These are phyloP conservation scores for Taxillus chinensis DNA, from an alignment of 164 flowering plant species.

Conservation along the genomic window DNA sequence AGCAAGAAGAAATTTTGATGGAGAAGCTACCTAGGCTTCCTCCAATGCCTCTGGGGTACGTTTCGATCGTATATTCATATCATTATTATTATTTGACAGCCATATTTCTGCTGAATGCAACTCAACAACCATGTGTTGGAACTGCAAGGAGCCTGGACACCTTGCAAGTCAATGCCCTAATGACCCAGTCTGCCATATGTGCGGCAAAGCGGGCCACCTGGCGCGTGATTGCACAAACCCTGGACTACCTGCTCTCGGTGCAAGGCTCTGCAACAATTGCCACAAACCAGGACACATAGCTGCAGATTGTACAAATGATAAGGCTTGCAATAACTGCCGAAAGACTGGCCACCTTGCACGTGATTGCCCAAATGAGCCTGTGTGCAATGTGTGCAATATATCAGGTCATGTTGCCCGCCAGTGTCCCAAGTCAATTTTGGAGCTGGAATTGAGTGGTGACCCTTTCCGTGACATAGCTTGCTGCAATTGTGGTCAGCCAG, in stretches of 20 bases:
- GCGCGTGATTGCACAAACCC: constrained; percentile 23
- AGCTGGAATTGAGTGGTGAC: constrained; percentile 18
- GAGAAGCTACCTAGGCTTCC: neutral
- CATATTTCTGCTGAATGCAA: constrained; percentile 31
- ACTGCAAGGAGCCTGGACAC: constrained; percentile 35
- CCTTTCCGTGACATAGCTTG: constrained; percentile 17
- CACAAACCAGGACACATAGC: constrained; percentile 34
- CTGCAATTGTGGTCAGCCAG: constrained; percentile 29
- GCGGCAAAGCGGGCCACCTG: constrained; percentile 31
- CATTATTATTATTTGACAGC: constrained; percentile 8
- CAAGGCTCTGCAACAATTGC: constrained; percentile 34
- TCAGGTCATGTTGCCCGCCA: constrained; percentile 31
- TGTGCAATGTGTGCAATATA: constrained; percentile 31
- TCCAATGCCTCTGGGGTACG: neutral
- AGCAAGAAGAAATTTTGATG: too few species aligned
- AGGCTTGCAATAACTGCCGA: constrained; percentile 31
- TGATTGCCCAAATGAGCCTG: constrained; percentile 29
- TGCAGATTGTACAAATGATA: constrained; percentile 31
- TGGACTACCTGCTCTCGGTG: constrained; percentile 16
- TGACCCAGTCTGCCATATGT: constrained; percentile 26
- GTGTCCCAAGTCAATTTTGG: constrained; percentile 17
- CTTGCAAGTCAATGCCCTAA: constrained; percentile 26
- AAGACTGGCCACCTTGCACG: constrained; percentile 34
- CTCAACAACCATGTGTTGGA: constrained; percentile 28
- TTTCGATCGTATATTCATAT: too few species aligned